Conservation (phyloP, 345 rosid genomes). For the Corchorus capsularis region DNA sequence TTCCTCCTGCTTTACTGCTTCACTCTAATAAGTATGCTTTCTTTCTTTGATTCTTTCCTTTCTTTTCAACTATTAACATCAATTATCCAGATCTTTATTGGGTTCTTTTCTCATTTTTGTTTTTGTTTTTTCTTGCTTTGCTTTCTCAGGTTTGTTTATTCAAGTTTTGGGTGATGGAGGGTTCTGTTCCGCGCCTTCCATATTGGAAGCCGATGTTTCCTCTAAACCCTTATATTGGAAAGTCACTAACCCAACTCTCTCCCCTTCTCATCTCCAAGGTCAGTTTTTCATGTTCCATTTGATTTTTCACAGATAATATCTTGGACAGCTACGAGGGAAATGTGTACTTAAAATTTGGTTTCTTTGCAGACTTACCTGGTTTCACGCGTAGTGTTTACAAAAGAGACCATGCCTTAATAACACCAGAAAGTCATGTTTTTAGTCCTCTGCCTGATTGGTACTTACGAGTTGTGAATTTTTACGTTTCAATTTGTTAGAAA, state of each 20-base stretch:
- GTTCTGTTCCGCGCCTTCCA: slow-evolving; percentile 70
- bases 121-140: background rate
- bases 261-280: slow-evolving; percentile 92
- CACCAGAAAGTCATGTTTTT: slow-evolving; percentile 94
- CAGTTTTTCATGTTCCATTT: background rate
- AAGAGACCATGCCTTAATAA: slow-evolving; percentile 77
- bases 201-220: slow-evolving; percentile 35
- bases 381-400: slow-evolving; percentile 85
- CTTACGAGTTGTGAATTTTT: slow-evolving; percentile 15
- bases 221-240: slow-evolving; percentile 71
- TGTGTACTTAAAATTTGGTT: slow-evolving; percentile 18
- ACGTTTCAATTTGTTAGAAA: background rate
- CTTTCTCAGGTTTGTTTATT: slow-evolving; percentile 42
- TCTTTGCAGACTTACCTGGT: slow-evolving; percentile 79
- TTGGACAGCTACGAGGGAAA: background rate
- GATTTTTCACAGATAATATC: background rate
- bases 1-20: background rate
- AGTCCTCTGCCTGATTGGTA: slow-evolving; percentile 91
- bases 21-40: background rate
- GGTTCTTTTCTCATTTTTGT: background rate
- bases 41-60: background rate
- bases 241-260: slow-evolving; percentile 80
- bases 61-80: background rate
- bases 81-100: slow-evolving; percentile 5
- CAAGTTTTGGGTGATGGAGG: slow-evolving; percentile 51